Base-by-base conservation (phyloP, 2,329 filamentous ascomycete genomes). In the Cercospora canescens region DNA sequence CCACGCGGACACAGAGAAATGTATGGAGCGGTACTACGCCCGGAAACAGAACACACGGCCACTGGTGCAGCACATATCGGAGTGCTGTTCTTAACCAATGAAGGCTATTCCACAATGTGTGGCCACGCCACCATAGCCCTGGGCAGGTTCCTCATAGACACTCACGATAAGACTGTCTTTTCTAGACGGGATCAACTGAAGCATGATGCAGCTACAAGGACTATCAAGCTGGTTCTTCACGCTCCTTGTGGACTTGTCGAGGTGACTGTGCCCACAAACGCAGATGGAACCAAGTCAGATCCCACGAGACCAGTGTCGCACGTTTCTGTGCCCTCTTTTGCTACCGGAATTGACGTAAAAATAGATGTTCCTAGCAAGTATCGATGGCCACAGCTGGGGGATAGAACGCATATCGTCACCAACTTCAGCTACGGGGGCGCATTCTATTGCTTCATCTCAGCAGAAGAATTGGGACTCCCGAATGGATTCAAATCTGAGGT, bases 51-150 rank as follows among this genome's bases (percentile, higher is more conserved):
- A n/a, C 48, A 57, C 6, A 65, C 70, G 1, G 32, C 45, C 16
- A 32, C 54, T n/a, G 78, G 79, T 1, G 69, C 79, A n/a, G 83
- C 83, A 0, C 76, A 85, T 68, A 80, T 84, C 28, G 83, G 82
- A 4, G 80, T 82, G 1, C 69, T 85, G 3, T 85, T 85, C 72
- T 77, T 77, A 66, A 81, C 82, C 34, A 83, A 83, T 34, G 80
- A 81, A 4, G 82, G 81, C 0, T 84, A 81, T 58, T 83, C 81
- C 7, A 84, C 81, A 5, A 84, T 84, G 77, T 85, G 83, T 66
- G 83, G 83, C 3, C 83, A 85, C 69, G 83, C 82, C 2, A 84
- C 83, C 0, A 82, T 86, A 54, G 83, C 83, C 0, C 69, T 85
- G 12, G 82, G 82, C 1, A 59, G 68, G 6, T 64, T 71, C 18